phyloP scores from a whole-genome alignment of 2,329 filamentous ascomycete species.

The Gnomoniopsis smithogilvyi region DNA sequence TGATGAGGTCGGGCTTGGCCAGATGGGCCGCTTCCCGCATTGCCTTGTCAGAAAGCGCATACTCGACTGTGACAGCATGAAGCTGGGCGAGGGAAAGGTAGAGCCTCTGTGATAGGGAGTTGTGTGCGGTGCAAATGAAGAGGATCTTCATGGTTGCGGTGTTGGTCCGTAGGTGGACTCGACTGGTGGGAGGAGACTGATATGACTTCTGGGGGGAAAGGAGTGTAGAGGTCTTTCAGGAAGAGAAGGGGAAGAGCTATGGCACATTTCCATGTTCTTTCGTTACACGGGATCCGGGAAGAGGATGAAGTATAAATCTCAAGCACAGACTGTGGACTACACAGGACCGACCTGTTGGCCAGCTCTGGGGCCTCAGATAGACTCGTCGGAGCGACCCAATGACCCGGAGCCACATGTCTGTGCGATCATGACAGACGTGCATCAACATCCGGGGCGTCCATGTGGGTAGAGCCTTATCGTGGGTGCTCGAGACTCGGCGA shows the following conservation, averaged over 20 bases:
- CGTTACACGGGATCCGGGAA: not conserved
- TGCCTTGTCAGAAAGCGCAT: slow-evolving; percentile 29
- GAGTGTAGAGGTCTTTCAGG: not conserved
- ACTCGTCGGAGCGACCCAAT: not conserved
- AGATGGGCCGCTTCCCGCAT: slow-evolving; percentile 37
- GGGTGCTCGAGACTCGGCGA: not conserved
- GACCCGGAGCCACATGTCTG: not conserved
- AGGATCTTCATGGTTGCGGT: slow-evolving; percentile 26
- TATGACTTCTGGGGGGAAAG: not conserved
- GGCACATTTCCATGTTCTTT: too few relatives aligned
- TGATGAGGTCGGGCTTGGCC: slow-evolving; percentile 35
- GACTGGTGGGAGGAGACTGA: not conserved
- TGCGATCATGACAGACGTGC: not conserved
- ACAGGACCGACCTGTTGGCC: not conserved
- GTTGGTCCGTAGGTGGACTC: not conserved
- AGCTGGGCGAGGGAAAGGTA: slow-evolving; percentile 32
- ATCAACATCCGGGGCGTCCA: not conserved
- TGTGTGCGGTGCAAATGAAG: slow-evolving; percentile 43
- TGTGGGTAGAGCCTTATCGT: not conserved
- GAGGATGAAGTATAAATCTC: not conserved
- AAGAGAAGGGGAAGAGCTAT: not conserved
- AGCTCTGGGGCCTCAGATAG: not conserved
- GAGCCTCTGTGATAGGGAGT: slow-evolving; percentile 38
- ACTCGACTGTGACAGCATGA: slow-evolving; percentile 38
- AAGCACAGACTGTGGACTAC: not conserved